These are phyloP conservation scores for Aspergillus egyptiacus DNA, from an alignment of 495 filamentous ascomycete species.

Conservation along the genomic window DNA sequence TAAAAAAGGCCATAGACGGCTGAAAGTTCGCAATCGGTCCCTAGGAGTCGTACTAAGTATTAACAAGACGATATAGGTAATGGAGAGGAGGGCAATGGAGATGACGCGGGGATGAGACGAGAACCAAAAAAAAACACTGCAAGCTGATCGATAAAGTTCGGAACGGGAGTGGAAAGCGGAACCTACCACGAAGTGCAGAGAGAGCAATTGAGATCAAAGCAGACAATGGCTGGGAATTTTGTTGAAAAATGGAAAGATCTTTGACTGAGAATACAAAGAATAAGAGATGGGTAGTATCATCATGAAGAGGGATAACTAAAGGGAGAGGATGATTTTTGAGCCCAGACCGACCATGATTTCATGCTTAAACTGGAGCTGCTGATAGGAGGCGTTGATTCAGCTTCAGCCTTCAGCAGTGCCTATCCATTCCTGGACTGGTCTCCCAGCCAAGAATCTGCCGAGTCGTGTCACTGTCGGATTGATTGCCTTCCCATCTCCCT, in stretches of 20 bases:
- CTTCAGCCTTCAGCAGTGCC: too few species aligned
- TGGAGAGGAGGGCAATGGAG: background rate
- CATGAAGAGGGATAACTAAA: too few species aligned
- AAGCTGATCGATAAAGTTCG: slow-evolving; percentile 3
- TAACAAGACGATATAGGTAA: background rate
- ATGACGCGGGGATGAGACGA: background rate
- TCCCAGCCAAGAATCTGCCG: slow-evolving; percentile 1
- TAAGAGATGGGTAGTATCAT: too few species aligned
- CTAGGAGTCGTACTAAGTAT: background rate
- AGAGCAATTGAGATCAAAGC: background rate
- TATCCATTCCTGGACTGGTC: background rate
- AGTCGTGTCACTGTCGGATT: too few species aligned
- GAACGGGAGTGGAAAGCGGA: slow-evolving; percentile 10
- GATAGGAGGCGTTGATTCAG: slow-evolving; percentile 12
- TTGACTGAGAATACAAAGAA: too few species aligned
- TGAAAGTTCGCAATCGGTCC: background rate
- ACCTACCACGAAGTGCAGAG: slow-evolving; percentile 4
- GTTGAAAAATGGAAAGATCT: too few species aligned
- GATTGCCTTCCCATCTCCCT: too few species aligned
- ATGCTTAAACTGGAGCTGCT: slow-evolving; percentile 4
- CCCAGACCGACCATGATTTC: slow-evolving; percentile 8
- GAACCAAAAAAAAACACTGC: background rate
- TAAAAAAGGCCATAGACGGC: slow-evolving; percentile 46
- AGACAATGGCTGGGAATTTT: too few species aligned
- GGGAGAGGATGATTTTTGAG: background rate